phyloP scores from a whole-genome alignment of 2,329 filamentous ascomycete species.

The Chaetomium sp. region DNA sequence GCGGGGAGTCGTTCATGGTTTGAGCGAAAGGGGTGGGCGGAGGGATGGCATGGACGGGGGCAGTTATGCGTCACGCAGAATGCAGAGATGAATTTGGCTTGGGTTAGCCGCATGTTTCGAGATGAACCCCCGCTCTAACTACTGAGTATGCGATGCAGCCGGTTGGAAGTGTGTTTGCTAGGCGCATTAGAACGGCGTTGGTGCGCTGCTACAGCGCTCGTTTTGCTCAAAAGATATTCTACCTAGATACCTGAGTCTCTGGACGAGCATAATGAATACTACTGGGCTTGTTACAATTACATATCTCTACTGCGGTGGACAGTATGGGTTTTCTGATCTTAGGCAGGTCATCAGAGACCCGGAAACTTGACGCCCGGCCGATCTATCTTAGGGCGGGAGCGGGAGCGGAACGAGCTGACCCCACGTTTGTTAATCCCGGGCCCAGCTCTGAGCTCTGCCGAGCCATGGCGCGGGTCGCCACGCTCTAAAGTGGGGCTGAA shows the following conservation, averaged over 20 bases:
- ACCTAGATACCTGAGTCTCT: not conserved
- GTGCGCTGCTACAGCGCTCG: not conserved
- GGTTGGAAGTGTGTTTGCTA: not conserved
- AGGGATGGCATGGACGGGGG: not conserved
- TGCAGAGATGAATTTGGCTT: not conserved
- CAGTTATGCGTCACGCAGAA: not conserved
- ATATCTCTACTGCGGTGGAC: not conserved
- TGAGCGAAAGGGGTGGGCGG: not conserved
- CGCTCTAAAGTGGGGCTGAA: not conserved
- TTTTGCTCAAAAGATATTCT: not conserved
- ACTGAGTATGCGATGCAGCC: not conserved
- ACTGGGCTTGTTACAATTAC: not conserved
- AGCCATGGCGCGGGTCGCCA: conserved; percentile 19
- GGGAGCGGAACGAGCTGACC: not conserved
- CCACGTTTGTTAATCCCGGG: not conserved
- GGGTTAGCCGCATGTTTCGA: not conserved
- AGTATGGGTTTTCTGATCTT: not conserved
- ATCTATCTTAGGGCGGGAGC: no score
- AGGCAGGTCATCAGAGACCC: no score
- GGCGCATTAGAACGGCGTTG: not conserved
- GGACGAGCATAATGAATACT: not conserved
- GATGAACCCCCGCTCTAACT: not conserved
- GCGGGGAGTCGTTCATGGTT: conserved; percentile 95
- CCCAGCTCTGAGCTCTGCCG: conserved; percentile 5
- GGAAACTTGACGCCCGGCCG: not conserved